These are phyloP conservation scores for Sparassis latifolia DNA, from an alignment of 1,284 basidiomycete genomes.

Conservation along the genomic window DNA sequence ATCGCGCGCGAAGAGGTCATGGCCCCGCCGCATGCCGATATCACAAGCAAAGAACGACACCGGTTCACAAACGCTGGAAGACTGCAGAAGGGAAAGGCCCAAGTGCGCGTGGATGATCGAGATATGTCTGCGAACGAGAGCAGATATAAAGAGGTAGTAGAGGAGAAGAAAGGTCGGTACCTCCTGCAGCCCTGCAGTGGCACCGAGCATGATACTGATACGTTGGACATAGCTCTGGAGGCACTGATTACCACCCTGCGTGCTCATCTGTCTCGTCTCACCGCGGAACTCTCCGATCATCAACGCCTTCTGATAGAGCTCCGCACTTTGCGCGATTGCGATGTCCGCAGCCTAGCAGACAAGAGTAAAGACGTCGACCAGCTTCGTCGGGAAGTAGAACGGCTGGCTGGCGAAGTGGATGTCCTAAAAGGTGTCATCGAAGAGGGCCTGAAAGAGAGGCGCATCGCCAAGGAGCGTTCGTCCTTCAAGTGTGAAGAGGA, in stretches of 20 bases:
- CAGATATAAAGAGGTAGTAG: conserved; percentile 66
- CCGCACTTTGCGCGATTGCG: conserved; percentile 54
- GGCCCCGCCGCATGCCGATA: conserved; percentile 28
- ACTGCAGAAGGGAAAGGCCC: conserved; percentile 9
- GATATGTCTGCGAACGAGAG: conserved; percentile 16
- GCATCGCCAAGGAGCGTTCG: conserved; percentile 30
- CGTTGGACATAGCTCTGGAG: conserved; percentile 39
- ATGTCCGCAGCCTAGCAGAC: conserved; percentile 50
- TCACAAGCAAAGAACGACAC: conserved; percentile 16
- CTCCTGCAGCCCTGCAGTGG: not conserved
- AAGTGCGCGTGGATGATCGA: conserved; percentile 15
- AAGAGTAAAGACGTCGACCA: conserved; percentile 57
- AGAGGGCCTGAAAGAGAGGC: conserved; percentile 70
- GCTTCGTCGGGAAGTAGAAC: conserved; percentile 63
- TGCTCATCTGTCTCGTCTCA: conserved; percentile 68
- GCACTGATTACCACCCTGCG: conserved; percentile 67
- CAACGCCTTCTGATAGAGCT: conserved; percentile 61
- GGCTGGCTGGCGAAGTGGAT: conserved; percentile 74
- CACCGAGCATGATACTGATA: conserved; percentile 7
- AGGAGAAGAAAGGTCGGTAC: conserved; percentile 75
- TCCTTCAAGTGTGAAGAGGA: not conserved
- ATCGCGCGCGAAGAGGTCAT: conserved; percentile 45
- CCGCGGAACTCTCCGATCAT: conserved; percentile 70
- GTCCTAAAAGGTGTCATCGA: conserved; percentile 79
- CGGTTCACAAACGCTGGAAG: conserved; percentile 6